Evolutionary conservation across 75 land plant species (phyloP).

Genomic region (Picea glauca): DNA sequence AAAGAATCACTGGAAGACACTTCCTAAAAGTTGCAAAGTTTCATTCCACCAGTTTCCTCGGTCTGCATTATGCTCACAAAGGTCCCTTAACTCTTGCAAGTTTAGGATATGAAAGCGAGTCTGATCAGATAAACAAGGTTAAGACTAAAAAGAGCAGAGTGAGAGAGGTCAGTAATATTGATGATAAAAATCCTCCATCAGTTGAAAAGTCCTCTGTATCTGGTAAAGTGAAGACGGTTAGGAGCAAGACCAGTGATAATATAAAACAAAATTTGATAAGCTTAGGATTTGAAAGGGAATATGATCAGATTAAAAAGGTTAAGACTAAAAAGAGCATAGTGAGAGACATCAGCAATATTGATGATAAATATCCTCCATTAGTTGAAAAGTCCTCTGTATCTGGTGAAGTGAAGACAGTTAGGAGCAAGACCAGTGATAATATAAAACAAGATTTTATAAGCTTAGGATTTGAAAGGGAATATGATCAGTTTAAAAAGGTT

Average conservation of each 20-base stretch:
- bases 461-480: conserved; percentile 4
- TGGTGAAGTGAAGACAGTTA: conserved; percentile 12
- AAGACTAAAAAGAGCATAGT: not conserved
- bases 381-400: not conserved
- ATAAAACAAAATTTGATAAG: conserved; percentile 12
- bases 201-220: not conserved
- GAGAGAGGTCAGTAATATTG: not conserved
- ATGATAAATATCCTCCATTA: not conserved
- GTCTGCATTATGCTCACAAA: not conserved
- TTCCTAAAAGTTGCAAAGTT: not conserved
- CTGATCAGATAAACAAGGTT: conserved; percentile 1
- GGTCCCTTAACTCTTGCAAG: conserved; percentile 19
- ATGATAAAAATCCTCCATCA: not conserved
- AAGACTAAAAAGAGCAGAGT: not conserved
- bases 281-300: too few relatives aligned
- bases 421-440: conserved; percentile 9
- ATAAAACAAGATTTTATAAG: conserved; percentile 13
- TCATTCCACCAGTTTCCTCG: not conserved
- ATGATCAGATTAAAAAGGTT: not conserved
- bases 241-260: conserved; percentile 8
- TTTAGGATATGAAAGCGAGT: conserved; percentile 10
- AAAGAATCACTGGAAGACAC: conserved; percentile 1
- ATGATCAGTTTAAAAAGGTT: not conserved
- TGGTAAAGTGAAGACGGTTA: conserved; percentile 12
- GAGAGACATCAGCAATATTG: not conserved